Conservation (phyloP, 345 rosid species). For the Rhodamnia rubescens region DNA sequence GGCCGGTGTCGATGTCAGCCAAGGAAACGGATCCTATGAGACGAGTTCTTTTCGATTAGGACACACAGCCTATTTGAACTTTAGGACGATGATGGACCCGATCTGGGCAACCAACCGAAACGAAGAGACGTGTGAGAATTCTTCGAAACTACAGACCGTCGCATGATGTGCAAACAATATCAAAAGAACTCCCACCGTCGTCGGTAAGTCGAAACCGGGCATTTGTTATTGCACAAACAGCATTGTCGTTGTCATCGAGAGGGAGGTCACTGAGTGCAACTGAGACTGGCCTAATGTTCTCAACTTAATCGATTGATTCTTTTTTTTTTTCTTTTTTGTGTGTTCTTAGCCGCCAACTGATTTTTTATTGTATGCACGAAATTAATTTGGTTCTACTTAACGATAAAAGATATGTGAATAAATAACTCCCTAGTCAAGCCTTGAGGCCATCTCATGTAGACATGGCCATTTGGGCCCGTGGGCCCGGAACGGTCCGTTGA, state of each 20-base stretch:
- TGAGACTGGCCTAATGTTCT: too few relatives aligned
- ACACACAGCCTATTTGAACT: neutral
- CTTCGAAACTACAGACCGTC: neutral
- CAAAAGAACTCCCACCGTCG: neutral
- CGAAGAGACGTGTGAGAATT: rapidly evolving
- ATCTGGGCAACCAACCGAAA: neutral
- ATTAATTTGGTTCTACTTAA: neutral
- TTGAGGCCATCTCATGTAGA: too few relatives aligned
- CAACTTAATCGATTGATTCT: too few relatives aligned
- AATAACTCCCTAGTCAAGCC: neutral
- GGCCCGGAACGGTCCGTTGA: too few relatives aligned
- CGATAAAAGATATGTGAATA: neutral
- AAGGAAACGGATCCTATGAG: too few relatives aligned
- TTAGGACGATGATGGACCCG: neutral
- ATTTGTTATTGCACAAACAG: neutral
- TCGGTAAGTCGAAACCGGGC: rapidly evolving
- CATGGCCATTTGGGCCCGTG: too few relatives aligned
- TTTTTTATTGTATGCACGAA: neutral
- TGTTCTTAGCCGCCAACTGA: neutral
- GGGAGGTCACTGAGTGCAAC: neutral
- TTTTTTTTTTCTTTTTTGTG: neutral
- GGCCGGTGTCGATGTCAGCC: too few relatives aligned
- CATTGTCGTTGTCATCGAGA: neutral
- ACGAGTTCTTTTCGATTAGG: too few relatives aligned
- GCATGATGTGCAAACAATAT: rapidly evolving